Conservation (phyloP, 768 basidiomycete species). For the Coprinopsis marcescibilis region DNA sequence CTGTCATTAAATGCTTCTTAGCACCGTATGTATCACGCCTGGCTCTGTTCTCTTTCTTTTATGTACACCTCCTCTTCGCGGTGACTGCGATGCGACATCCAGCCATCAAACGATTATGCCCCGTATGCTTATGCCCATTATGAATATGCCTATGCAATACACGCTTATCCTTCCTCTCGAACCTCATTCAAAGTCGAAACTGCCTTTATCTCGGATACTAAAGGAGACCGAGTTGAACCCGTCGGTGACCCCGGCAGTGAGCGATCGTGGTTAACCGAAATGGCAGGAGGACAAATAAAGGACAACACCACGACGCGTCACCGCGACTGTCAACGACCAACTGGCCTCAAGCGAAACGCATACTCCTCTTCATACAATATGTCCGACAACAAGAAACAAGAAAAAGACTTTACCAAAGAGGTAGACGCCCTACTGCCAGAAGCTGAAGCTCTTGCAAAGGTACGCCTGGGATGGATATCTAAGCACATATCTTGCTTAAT, state of each 20-base stretch:
- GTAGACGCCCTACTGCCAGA: slow-evolving; percentile 73
- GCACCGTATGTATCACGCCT: slow-evolving; percentile 18
- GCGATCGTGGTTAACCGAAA: too few species aligned
- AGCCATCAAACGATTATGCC: slow-evolving; percentile 13
- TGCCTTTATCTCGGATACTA: too few species aligned
- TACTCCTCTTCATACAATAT: slow-evolving; percentile 42
- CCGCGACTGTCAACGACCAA: slow-evolving; percentile 26
- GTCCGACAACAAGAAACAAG: slow-evolving; percentile 80
- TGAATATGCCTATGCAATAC: slow-evolving; percentile 21
- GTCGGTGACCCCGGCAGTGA: too few species aligned
- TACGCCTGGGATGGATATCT: slow-evolving; percentile 26
- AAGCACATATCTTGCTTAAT: slow-evolving; percentile 9
- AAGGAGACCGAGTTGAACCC: too few species aligned
- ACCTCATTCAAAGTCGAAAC: too few species aligned
- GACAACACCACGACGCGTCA: slow-evolving; percentile 63
- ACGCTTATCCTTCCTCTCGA: slow-evolving; percentile 17
- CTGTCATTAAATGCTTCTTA: slow-evolving; percentile 37
- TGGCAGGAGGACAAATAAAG: slow-evolving; percentile 36
- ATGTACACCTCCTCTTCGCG: slow-evolving; percentile 3
- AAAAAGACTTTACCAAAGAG: slow-evolving; percentile 82
- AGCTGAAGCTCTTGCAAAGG: slow-evolving; percentile 64
- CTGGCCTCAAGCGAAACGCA: slow-evolving; percentile 27
- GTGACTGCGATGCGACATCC: too few species aligned
- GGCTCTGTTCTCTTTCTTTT: not conserved
- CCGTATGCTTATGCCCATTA: slow-evolving; percentile 29